Evolutionary conservation across 306 rosid genomes (phyloP).

Genomic region (Lotus japonicus): DNA sequence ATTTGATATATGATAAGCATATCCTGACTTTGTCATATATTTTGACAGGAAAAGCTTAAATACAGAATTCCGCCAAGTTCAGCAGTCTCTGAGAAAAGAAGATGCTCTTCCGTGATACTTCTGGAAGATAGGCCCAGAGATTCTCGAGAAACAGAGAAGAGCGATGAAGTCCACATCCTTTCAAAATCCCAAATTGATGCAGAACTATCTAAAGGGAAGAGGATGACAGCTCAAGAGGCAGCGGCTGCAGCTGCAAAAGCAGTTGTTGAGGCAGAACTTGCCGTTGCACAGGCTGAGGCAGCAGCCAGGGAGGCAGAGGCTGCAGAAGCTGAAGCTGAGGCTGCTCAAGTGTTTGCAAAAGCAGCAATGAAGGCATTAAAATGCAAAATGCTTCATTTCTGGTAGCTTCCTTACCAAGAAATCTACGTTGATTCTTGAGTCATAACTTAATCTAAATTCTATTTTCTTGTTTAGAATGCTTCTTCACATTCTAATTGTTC

Average conservation of each 20-base stretch:
- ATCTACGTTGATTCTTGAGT: background rate
- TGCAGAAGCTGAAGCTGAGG: conserved; percentile 97
- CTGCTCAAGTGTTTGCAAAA: conserved; percentile 82
- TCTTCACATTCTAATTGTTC: background rate
- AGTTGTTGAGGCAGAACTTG: conserved; percentile 89
- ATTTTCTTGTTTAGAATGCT: background rate
- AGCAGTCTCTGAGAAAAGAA: conserved; percentile 49
- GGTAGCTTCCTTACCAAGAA: conserved; percentile 36
- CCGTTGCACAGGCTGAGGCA: conserved; percentile 79
- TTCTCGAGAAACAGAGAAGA: conserved; percentile 41
- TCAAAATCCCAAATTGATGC: conserved; percentile 63
- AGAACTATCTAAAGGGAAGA: conserved; percentile 52
- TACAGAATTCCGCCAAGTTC: conserved; percentile 53
- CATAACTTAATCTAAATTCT: background rate
- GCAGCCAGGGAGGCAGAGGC: conserved; percentile 90
- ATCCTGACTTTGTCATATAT: conserved; percentile 8
- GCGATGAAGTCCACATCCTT: conserved; percentile 39
- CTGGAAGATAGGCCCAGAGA: conserved; percentile 45
- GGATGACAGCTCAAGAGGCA: conserved; percentile 81
- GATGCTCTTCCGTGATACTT: too few species aligned
- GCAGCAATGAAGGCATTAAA: conserved; percentile 83
- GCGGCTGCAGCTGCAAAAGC: conserved; percentile 86
- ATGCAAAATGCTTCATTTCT: conserved; percentile 47
- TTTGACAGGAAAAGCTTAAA: conserved; percentile 69
- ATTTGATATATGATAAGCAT: conserved; percentile 12